A percentile compares a stretch with the other conserved stretches of the same genome.
Conservation (phyloP, 805 yeast genomes). For the Saturnispora sanitii region DNA sequence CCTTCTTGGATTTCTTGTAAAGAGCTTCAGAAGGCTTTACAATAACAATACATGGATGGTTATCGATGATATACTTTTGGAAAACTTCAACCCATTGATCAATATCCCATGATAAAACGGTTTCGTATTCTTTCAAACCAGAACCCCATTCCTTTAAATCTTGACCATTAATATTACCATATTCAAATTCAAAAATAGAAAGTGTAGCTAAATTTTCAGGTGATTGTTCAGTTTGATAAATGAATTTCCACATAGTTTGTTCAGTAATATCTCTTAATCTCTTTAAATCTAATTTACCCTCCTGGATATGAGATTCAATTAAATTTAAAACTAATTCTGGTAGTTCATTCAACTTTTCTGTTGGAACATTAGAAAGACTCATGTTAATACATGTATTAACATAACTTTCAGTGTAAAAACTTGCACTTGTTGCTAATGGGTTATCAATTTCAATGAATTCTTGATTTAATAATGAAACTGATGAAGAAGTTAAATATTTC, state of each 20-base stretch:
- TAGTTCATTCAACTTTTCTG: slow-evolving; percentile 46
- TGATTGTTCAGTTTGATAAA: slow-evolving; percentile 53
- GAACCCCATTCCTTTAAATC: slow-evolving; percentile 48
- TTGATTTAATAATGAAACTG: slow-evolving; percentile 66
- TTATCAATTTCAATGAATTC: slow-evolving; percentile 70
- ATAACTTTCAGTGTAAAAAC: slow-evolving; percentile 66
- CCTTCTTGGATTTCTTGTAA: slow-evolving; percentile 42
- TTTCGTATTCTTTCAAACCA: slow-evolving; percentile 50
- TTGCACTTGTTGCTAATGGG: slow-evolving; percentile 68
- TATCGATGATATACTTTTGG: slow-evolving; percentile 44
- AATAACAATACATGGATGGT: slow-evolving; percentile 53
- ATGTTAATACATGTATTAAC: slow-evolving; percentile 49
- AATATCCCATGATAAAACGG: slow-evolving; percentile 47
- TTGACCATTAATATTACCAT: slow-evolving; percentile 56
- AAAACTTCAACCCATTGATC: slow-evolving; percentile 59
- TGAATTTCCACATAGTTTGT: slow-evolving; percentile 51
- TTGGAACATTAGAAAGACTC: slow-evolving; percentile 65
- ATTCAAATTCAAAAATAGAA: slow-evolving; percentile 71
- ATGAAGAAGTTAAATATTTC: slow-evolving; percentile 64
- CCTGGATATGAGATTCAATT: slow-evolving; percentile 41
- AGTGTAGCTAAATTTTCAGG: slow-evolving; percentile 51
- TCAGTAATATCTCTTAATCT: slow-evolving; percentile 62
- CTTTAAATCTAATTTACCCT: slow-evolving; percentile 45
- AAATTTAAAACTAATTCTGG: slow-evolving; percentile 41
- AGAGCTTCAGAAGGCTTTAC: slow-evolving; percentile 61